Conservation (phyloP, 148 eudicot genomes). For the Fagopyrum tataricum region DNA sequence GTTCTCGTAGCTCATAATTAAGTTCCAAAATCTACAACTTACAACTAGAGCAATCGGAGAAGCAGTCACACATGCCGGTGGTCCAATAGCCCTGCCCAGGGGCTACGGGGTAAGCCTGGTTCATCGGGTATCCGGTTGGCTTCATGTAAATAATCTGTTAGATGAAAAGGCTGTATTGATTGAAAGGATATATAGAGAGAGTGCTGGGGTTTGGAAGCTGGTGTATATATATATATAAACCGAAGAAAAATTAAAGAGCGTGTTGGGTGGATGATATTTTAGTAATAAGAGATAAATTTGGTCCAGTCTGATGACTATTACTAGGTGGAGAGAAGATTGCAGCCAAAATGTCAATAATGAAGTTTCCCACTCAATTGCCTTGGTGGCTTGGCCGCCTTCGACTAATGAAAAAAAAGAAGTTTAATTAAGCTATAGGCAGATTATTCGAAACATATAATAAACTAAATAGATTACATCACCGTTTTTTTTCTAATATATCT, state of each 20-base stretch:
- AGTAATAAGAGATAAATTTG: not conserved
- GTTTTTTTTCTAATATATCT: no score
- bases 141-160: not conserved
- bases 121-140: slow-evolving; percentile 1
- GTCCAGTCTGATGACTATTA: not conserved
- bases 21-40: not conserved
- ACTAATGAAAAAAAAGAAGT: no score
- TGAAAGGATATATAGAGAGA: not conserved
- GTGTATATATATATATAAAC: not conserved
- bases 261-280: not conserved
- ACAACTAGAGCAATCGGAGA: slow-evolving; percentile 3
- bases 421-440: no score
- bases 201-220: no score
- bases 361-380: not conserved
- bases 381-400: not conserved
- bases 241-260: not conserved
- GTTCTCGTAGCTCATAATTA: not conserved
- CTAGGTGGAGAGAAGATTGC: no score
- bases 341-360: not conserved
- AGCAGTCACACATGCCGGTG: not conserved
- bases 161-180: not conserved
- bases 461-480: no score
- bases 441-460: no score
- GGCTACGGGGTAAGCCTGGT: not conserved
- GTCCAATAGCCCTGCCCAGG: slow-evolving; percentile 5